These are phyloP conservation scores for Plasmodium malariae DNA, from an alignment of 169 alveolate genomes.

Conservation along the genomic window DNA sequence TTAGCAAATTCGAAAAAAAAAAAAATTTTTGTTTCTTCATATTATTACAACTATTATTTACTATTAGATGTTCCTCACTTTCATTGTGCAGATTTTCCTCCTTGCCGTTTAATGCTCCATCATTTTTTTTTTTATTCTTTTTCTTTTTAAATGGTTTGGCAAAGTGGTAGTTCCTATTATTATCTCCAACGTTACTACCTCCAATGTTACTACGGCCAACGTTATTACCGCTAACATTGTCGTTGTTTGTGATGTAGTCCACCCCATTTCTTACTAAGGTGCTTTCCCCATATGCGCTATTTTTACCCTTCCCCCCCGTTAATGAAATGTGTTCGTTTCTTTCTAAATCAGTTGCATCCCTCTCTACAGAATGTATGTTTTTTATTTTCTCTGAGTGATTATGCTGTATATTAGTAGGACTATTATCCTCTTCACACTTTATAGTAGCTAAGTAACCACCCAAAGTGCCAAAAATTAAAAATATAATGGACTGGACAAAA, in stretches of 20 bases:
- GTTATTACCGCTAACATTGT: background rate
- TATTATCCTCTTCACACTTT: background rate
- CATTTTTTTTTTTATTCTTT: background rate
- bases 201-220: background rate
- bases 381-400: background rate
- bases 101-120: background rate
- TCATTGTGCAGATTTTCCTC: background rate
- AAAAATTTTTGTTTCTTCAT: background rate
- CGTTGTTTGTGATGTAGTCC: background rate
- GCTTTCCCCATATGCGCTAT: background rate
- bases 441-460: conserved; percentile 68
- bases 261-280: background rate
- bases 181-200: background rate
- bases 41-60: background rate
- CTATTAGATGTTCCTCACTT: background rate
- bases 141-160: background rate
- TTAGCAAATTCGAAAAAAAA: conserved; percentile 1
- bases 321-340: background rate
- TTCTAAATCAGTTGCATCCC: background rate
- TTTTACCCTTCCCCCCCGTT: background rate
- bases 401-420: background rate
- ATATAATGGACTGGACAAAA: conserved; percentile 28
- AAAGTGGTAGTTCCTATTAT: background rate
- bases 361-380: background rate
- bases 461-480: conserved; percentile 13